These are phyloP conservation scores for Beta corolliflora DNA, from an alignment of 179 eudicot genomes.

Conservation along the genomic window DNA sequence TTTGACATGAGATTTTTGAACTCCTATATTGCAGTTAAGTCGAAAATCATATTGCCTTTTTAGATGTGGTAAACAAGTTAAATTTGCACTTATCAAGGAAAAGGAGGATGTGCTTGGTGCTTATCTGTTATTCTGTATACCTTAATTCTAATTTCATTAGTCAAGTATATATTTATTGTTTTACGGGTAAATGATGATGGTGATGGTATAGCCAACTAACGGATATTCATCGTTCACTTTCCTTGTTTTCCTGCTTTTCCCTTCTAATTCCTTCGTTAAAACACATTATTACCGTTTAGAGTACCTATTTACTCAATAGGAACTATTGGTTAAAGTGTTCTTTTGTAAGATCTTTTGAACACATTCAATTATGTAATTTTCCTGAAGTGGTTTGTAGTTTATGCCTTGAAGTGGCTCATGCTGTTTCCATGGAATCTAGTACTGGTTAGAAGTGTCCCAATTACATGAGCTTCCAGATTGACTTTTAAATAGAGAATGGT, in stretches of 20 bases:
- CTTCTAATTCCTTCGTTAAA: too few relatives aligned
- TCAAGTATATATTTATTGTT: conserved; percentile 82
- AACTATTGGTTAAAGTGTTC: background rate
- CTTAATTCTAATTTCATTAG: conserved; percentile 67
- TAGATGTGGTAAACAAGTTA: too few relatives aligned
- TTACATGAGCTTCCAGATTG: background rate
- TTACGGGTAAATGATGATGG: conserved; percentile 98
- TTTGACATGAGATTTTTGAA: background rate
- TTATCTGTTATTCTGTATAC: conserved; percentile 90
- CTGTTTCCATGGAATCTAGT: background rate
- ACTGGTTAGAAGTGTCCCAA: background rate
- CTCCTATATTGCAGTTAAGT: conserved; percentile 34
- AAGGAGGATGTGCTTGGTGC: conserved; percentile 93
- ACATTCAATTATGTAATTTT: background rate
- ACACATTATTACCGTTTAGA: too few relatives aligned
- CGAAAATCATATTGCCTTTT: too few relatives aligned
- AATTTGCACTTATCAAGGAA: conserved; percentile 62
- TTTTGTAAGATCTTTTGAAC: background rate
- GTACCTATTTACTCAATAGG: too few relatives aligned
- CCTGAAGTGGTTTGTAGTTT: background rate
- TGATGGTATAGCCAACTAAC: conserved; percentile 59
- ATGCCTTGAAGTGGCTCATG: background rate
- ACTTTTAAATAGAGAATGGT: background rate
- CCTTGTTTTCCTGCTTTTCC: too few relatives aligned
- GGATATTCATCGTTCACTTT: too few relatives aligned